Percentiles rank a stretch among this genome's conserved stretches.
Evolutionary conservation across 2,329 filamentous ascomycete genomes (phyloP).

Genomic region (Cladosporium sp.): DNA sequence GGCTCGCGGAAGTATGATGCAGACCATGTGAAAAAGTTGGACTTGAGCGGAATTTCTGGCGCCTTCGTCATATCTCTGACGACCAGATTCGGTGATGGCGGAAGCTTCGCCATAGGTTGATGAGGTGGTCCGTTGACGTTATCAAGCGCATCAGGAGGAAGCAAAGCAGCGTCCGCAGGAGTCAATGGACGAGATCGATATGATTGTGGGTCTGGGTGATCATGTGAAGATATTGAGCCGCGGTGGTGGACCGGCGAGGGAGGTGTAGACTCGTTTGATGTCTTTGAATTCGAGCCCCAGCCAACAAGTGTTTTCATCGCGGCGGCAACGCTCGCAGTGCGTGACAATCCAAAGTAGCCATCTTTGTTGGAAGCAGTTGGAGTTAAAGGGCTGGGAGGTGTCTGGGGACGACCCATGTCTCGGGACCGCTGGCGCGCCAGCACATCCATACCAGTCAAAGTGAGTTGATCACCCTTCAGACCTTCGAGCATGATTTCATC

Average conservation of each 20-base stretch:
- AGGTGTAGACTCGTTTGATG: slow-evolving; percentile 28
- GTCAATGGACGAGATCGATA: slow-evolving; percentile 47
- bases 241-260: slow-evolving; percentile 30
- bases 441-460: slow-evolving; percentile 31
- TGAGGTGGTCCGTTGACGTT: slow-evolving; percentile 46
- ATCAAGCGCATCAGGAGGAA: slow-evolving; percentile 75
- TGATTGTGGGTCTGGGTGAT: slow-evolving; percentile 20
- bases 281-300: slow-evolving; percentile 33
- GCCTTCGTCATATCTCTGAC: slow-evolving; percentile 59
- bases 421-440: slow-evolving; percentile 42
- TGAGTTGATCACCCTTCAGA: slow-evolving; percentile 26
- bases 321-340: slow-evolving; percentile 65
- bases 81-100: slow-evolving; percentile 74
- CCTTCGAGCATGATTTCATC: slow-evolving; percentile 60
- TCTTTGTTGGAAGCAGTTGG: slow-evolving; percentile 53
- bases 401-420: slow-evolving; percentile 52
- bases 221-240: slow-evolving; percentile 23
- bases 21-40: slow-evolving; percentile 90
- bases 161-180: slow-evolving; percentile 32
- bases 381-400: slow-evolving; percentile 43
- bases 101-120: slow-evolving; percentile 73
- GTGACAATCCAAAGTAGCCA: slow-evolving; percentile 62
- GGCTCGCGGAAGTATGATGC: slow-evolving; percentile 96
- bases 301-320: slow-evolving; percentile 63
- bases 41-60: slow-evolving; percentile 72